Evolutionary conservation across 2,329 filamentous ascomycete species (phyloP), one percentile per base, ranked within the genome.

Genomic region (Lachnellula cervina): DNA sequence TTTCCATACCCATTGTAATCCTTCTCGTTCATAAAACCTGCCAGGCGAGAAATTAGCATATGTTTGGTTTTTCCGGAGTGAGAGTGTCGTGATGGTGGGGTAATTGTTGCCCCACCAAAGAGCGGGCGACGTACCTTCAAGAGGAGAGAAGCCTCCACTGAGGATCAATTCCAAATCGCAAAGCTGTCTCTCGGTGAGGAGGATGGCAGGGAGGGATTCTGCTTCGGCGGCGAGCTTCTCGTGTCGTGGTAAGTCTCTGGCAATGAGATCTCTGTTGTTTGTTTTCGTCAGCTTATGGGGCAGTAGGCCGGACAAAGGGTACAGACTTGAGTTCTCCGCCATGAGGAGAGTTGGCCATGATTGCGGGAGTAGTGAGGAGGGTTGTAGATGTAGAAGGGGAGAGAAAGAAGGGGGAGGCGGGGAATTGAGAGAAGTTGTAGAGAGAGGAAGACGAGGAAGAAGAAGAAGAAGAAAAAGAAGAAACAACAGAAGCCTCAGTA

Each of bases 91-190:
- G 43, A 52, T 63, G 54, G 66, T 48, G 63, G 64, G 59, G 65
- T 62, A 48, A 34, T 53, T 11, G 9, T 49, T 49, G 55, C 62
- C 64, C 64, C 65, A 58, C 62, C 61, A 63, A 50, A 23, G 45
- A 52, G 48, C 42, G 52, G 44, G 32, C 47, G 56, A 61, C 84
- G 61, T 69, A 95, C 92, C 94, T 84, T 99, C 93, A 42, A 99
- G 84, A 57, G 94, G 94, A 63, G 92, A 97, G 80, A 99, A 99
- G 64, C 94, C 94, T 72, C 94, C 94, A 74, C 91, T 97, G 74
- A 99, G 86, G 70, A 99, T 91, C 75, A 99, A 77, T 77, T 99
- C 94, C 65, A 99, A 82, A 81, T 99, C 94, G 77, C 94, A 99
- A 49, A 99, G 86, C 77, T 99, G 94, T 69, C 94, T 87, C 81